phyloP scores from a whole-genome alignment of 805 yeast species.

The Yarrowia sp. region DNA sequence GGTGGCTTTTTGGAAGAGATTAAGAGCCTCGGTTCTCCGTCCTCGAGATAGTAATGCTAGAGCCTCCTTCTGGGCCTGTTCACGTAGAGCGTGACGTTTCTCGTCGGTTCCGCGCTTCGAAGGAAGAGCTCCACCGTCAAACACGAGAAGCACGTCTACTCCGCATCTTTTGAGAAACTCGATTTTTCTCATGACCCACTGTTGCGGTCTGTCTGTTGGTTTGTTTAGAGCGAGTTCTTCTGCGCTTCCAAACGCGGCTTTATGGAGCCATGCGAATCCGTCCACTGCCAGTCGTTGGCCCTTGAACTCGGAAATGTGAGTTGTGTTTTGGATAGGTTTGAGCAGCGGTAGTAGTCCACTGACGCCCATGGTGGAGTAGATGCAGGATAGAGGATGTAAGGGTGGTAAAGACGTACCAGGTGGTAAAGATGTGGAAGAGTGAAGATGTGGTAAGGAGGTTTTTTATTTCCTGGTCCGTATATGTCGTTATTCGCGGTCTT shows the following conservation, averaged over 20 bases:
- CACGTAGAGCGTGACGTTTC: conserved; percentile 57
- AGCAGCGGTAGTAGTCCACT: conserved; percentile 76
- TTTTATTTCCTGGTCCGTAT: too few relatives aligned
- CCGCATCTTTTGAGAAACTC: conserved; percentile 63
- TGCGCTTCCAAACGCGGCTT: conserved; percentile 78
- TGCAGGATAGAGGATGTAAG: too few relatives aligned
- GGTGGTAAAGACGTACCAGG: too few relatives aligned
- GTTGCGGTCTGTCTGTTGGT: conserved; percentile 52
- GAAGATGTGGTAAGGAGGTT: too few relatives aligned
- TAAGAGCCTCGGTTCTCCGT: conserved; percentile 57
- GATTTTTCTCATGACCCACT: conserved; percentile 61
- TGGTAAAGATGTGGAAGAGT: too few relatives aligned
- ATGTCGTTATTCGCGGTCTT: background rate
- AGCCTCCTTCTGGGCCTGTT: conserved; percentile 57
- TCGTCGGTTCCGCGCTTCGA: conserved; percentile 71
- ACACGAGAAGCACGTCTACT: conserved; percentile 80
- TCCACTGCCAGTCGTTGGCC: conserved; percentile 89
- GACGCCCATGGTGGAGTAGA: conserved; percentile 59
- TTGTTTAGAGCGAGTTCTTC: conserved; percentile 67
- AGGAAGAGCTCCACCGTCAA: conserved; percentile 87
- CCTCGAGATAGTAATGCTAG: conserved; percentile 48
- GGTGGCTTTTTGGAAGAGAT: conserved; percentile 70
- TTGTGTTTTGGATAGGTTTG: conserved; percentile 64
- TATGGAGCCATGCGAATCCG: conserved; percentile 94
- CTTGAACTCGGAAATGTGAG: conserved; percentile 54